Evolutionary conservation across 169 alveolate genomes (phyloP).

Genomic region (Plasmodium ovale): DNA sequence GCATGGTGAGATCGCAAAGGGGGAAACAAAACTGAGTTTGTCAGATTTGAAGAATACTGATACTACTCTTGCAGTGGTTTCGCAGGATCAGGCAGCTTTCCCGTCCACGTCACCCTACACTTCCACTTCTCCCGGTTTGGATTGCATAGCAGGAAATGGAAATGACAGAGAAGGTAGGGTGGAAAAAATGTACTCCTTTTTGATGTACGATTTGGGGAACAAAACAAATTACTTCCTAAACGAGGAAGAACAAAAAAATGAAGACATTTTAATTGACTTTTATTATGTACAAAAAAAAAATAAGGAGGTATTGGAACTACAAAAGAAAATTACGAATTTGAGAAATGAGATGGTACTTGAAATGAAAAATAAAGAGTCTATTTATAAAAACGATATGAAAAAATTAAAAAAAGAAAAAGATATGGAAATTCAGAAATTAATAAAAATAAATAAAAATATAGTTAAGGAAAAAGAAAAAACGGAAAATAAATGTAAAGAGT

Average conservation of each 20-base stretch:
- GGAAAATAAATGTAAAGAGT: slow-evolving; percentile 49
- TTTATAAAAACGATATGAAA: slow-evolving; percentile 54
- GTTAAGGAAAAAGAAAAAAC: slow-evolving; percentile 64
- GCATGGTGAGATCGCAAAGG: neutral
- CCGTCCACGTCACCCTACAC: too few relatives aligned
- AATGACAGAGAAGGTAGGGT: neutral
- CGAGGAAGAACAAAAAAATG: slow-evolving; percentile 68
- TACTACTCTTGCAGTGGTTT: neutral
- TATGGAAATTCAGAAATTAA: slow-evolving; percentile 45
- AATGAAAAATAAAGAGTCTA: slow-evolving; percentile 77
- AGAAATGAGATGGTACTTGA: slow-evolving; percentile 71
- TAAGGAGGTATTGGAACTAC: slow-evolving; percentile 62
- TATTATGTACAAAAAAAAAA: slow-evolving; percentile 62
- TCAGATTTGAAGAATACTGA: slow-evolving; percentile 20
- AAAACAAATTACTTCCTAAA: slow-evolving; percentile 31
- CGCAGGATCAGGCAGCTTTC: too few relatives aligned
- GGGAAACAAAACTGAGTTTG: neutral
- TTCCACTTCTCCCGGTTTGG: too few relatives aligned
- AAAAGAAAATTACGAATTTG: slow-evolving; percentile 49
- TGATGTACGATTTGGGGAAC: slow-evolving; percentile 35
- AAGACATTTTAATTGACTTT: slow-evolving; percentile 62
- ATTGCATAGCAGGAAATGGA: too few relatives aligned
- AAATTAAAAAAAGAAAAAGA: slow-evolving; percentile 63
- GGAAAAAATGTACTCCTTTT: slow-evolving; percentile 15
- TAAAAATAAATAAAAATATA: slow-evolving; percentile 57